Conservation (phyloP, 2,329 filamentous ascomycete genomes). For the Fusarium heterosporum region DNA sequence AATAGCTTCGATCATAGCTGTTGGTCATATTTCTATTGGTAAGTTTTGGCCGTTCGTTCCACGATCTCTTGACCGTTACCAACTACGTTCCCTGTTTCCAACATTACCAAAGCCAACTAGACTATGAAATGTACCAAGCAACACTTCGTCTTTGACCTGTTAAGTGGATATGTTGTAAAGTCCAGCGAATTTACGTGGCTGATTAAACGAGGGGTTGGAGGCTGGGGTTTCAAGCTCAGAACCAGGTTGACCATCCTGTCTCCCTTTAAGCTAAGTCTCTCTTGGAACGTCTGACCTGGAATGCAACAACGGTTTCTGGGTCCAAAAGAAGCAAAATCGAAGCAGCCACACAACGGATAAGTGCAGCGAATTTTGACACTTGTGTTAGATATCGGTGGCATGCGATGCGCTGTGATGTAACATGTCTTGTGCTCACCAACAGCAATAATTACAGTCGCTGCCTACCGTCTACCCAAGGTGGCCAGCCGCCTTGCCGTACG, state of each 20-base stretch:
- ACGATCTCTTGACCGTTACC: slow-evolving; percentile 32
- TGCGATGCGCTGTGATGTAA: slow-evolving; percentile 38
- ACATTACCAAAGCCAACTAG: slow-evolving; percentile 30
- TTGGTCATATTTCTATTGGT: slow-evolving; percentile 16
- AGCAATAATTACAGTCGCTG: slow-evolving; percentile 3
- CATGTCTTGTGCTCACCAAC: slow-evolving; percentile 32
- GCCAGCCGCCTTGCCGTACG: slow-evolving; percentile 13
- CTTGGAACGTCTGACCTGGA: slow-evolving; percentile 11
- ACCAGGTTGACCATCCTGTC: slow-evolving; percentile 24
- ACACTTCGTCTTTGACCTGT: slow-evolving; percentile 20
- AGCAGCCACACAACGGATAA: slow-evolving; percentile 25
- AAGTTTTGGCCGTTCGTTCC: slow-evolving; percentile 17
- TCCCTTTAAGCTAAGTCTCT: slow-evolving; percentile 20
- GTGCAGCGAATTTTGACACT: slow-evolving; percentile 9
- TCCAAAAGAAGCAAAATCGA: slow-evolving; percentile 31
- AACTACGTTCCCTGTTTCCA: slow-evolving; percentile 38
- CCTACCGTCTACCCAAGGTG: too few relatives aligned
- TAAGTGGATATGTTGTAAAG: slow-evolving; percentile 27
- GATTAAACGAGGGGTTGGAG: slow-evolving; percentile 45
- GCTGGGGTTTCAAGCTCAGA: slow-evolving; percentile 24
- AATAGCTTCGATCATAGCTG: slow-evolving; percentile 14
- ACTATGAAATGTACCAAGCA: slow-evolving; percentile 33
- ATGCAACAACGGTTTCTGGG: slow-evolving; percentile 7
- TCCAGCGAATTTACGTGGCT: slow-evolving; percentile 45
- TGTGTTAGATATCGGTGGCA: slow-evolving; percentile 30